A percentile compares a stretch with the other conserved stretches of the same genome.
Evolutionary conservation across 202 grass and related monocot genomes (phyloP).

Genomic region (Panicum hallii): DNA sequence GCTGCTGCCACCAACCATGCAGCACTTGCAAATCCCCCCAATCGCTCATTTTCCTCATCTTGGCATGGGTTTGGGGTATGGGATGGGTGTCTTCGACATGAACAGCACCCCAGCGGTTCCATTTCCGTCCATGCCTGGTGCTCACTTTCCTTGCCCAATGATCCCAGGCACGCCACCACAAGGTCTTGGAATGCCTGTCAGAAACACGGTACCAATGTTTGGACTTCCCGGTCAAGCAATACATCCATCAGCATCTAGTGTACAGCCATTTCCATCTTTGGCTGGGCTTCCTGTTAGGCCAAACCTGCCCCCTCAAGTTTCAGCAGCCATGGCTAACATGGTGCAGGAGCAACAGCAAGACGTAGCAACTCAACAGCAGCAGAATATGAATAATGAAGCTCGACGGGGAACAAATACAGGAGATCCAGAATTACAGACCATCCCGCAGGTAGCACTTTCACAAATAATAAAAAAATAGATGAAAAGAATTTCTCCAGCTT

Average conservation of each 20-base stretch:
- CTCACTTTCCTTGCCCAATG: conserved; percentile 51
- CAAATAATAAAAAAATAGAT: conserved; percentile 19
- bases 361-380: conserved; percentile 41
- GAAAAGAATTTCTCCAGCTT: background rate
- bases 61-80: conserved; percentile 69
- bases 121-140: conserved; percentile 50
- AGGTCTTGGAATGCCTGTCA: conserved; percentile 46
- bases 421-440: conserved; percentile 43
- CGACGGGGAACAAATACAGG: conserved; percentile 41
- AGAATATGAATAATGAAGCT: conserved; percentile 45
- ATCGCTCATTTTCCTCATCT: conserved; percentile 68
- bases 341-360: conserved; percentile 48
- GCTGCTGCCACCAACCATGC: conserved; percentile 66
- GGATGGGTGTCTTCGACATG: conserved; percentile 74
- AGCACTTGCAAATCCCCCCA: conserved; percentile 62
- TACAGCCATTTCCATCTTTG: conserved; percentile 50
- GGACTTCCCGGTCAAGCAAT: conserved; percentile 55
- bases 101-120: conserved; percentile 54
- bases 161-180: conserved; percentile 47
- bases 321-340: conserved; percentile 45
- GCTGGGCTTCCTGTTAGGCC: conserved; percentile 46
- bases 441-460: conserved; percentile 44
- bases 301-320: conserved; percentile 39
- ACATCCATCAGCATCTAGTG: conserved; percentile 42
- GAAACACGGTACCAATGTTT: conserved; percentile 52